Evolutionary conservation across 202 grass and related monocot species (phyloP), one percentile per base, ranked within the genome.

Genomic region (Brachypodium distachyon): DNA sequence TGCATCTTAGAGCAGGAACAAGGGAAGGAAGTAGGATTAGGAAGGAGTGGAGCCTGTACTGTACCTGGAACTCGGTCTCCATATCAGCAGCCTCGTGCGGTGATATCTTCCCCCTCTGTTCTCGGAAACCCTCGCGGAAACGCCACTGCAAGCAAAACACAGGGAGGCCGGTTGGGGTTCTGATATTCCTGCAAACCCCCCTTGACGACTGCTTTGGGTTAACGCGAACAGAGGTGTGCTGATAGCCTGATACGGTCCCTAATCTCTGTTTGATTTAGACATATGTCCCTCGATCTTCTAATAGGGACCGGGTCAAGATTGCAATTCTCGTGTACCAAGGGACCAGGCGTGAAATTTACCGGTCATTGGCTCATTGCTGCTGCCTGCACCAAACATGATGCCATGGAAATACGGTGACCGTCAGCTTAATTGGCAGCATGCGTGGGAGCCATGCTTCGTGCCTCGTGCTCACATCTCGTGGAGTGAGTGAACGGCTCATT

Each of bases 1-100:
- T 14, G 25, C 42, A 41, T 51, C 67, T 17, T 10, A 23, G n/a
- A 13, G 26, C 43, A 9, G 0, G 34, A 74, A 18, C 14, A 31
- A 12, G 25, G 57, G 9, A 46, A 3, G 1, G 23, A 4, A 38
- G 17, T 51, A 18, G 51, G 36, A 73, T 27, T 22, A 9, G 57
- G 52, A 36, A 23, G 29, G 23, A 18, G 5, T n/a, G 48, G 19
- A 13, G 37, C 18, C 6, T n/a, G n/a, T n/a, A n/a, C n/a, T n/a
- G 80, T 49, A 87, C 73, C 85, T 87, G 73, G 74, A 87, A 74
- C 34, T 87, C 41, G 74, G 40, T 59, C 79, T 83, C 85, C 79
- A 83, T 87, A 0, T 33, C 66, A 1, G 49, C 14, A 31, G 63
- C 9, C 9, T 34, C 27, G 18, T 7, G 55, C 65, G 5, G 67